phyloP scores from a whole-genome alignment of 768 basidiomycete species.

The Russula griseocarnosa region DNA sequence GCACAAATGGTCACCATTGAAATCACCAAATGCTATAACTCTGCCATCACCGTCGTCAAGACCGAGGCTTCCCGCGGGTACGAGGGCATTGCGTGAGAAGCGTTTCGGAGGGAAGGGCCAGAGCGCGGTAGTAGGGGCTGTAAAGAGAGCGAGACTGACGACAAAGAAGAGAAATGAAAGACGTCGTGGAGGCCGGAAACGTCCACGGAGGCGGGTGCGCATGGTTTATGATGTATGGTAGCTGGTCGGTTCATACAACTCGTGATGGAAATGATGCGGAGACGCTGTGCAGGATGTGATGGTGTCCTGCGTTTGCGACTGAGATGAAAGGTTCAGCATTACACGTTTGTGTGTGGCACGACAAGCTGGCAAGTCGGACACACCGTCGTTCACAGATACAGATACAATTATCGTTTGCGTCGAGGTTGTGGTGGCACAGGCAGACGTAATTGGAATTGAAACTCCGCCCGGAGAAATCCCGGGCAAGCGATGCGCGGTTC shows the following conservation, averaged over 20 bases:
- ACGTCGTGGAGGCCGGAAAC: conserved; percentile 19
- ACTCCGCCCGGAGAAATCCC: conserved; percentile 13
- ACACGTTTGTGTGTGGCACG: no score
- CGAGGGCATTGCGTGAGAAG: conserved; percentile 75
- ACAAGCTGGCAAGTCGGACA: no score
- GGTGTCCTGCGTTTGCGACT: background rate
- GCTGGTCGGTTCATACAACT: background rate
- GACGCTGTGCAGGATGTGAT: background rate
- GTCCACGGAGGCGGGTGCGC: conserved; percentile 7
- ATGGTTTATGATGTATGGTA: background rate
- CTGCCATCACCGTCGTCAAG: conserved; percentile 59
- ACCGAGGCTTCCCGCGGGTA: conserved; percentile 78
- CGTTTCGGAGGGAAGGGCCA: conserved; percentile 91
- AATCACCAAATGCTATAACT: conserved; percentile 89
- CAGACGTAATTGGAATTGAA: background rate
- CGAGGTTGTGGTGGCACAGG: no score
- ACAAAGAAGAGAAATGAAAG: conserved; percentile 20
- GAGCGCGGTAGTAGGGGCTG: conserved; percentile 30
- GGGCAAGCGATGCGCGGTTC: background rate
- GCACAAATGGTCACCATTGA: conserved; percentile 93
- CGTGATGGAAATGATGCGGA: background rate
- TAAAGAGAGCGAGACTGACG: conserved; percentile 5
- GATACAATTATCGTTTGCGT: no score
- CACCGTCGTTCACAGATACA: no score
- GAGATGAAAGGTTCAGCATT: background rate